phyloP scores from a whole-genome alignment of 1,139 yeast species.

The Yamadazyma mexicana region DNA sequence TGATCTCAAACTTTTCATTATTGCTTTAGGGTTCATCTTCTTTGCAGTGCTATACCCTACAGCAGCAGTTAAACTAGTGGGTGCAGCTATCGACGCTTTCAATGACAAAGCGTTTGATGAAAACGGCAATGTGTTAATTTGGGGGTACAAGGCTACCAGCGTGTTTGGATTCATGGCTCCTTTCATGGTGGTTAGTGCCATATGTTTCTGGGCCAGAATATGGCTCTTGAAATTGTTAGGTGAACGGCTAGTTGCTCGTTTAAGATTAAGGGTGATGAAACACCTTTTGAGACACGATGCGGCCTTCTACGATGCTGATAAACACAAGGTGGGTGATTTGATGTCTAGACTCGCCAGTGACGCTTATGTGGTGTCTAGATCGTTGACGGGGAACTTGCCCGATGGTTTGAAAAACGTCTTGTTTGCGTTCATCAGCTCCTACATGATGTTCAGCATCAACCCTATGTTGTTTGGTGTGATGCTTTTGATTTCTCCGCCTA shows the following conservation, averaged over 20 bases:
- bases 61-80: constrained; percentile 47
- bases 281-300: constrained; percentile 52
- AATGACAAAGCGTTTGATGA: constrained; percentile 36
- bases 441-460: constrained; percentile 49
- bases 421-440: constrained; percentile 45
- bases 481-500: constrained; percentile 54
- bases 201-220: constrained; percentile 51
- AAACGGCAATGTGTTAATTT: constrained; percentile 42
- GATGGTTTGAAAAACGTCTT: constrained; percentile 49
- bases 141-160: constrained; percentile 48
- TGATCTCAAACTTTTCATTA: constrained; percentile 37
- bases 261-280: constrained; percentile 50
- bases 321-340: constrained; percentile 56
- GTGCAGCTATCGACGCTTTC: constrained; percentile 47
- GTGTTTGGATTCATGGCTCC: constrained; percentile 47
- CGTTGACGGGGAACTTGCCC: constrained; percentile 46
- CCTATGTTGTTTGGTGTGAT: constrained; percentile 49
- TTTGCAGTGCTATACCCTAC: constrained; percentile 51
- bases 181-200: constrained; percentile 44
- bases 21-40: constrained; percentile 43
- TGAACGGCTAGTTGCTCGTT: constrained; percentile 46
- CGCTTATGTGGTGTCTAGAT: constrained; percentile 52
- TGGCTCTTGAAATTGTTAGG: constrained; percentile 49
- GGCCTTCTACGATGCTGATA: constrained; percentile 50
- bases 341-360: constrained; percentile 54